Base-by-base conservation (phyloP, 345 rosid genomes). In the Aquilaria malaccensis region DNA sequence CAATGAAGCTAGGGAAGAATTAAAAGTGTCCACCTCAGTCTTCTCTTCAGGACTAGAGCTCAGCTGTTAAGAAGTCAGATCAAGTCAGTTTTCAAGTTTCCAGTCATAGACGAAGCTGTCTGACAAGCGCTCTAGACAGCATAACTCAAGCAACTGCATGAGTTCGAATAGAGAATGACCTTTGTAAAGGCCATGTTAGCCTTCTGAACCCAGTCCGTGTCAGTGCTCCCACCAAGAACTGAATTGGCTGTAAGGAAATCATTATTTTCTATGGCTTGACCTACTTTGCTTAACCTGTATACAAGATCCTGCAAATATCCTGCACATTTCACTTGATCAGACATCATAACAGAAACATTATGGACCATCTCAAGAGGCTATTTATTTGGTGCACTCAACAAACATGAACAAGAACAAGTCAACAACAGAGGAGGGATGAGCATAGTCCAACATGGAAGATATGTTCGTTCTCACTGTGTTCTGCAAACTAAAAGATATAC, bases 221-320 rank as follows among this genome's bases (percentile, higher is more conserved):
- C 83, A 9, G 73, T 70, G 79, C 72, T 82, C 71, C 79, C 75
- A 43, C 92, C 91, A 45, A 94, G 95, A 74, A 90, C 95, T 15
- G 83, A 75, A 69, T 79, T 69, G 29, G 99, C 96, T 30, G 80
- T 43, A 11, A 81, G 41, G 29, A 94, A 77, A 72, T 94, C 97
- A 67, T 86, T 81, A 43, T 78, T 90, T 30, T 94, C 99, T 60
- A 90, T 86, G 65, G 95, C 95, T 80, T 86, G 86, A 29, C 96
- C 97, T 50, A 86, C 85, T 88, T 86, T 80, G 70, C 96, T 94
- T 68, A 94, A 70, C 84, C 86, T 87, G 78, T 80, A 90, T 57
- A 88, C 97, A 13, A 90, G 70, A 62, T 94, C 97, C 74, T 88
- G 97, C 83, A 90, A 69, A 79, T 83, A 90, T 55, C 91, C 95